Conservation (phyloP, 108 stramenopile species). For the Pseudonitzschia multistriata region DNA sequence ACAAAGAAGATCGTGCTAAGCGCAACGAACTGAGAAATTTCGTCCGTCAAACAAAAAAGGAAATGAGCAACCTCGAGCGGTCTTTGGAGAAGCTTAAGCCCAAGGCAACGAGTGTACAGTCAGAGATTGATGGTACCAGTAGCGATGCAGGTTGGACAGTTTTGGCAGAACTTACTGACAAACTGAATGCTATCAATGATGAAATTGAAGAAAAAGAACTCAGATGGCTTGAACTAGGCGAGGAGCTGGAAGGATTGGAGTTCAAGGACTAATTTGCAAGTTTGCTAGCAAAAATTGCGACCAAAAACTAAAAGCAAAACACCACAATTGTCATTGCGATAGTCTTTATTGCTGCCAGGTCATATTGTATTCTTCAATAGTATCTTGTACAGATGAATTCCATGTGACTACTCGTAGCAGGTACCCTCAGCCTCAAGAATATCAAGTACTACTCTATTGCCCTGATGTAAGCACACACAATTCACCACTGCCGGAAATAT, state of each 20-base stretch:
- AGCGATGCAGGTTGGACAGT: constrained; percentile 77
- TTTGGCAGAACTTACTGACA: constrained; percentile 69
- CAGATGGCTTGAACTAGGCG: constrained; percentile 78
- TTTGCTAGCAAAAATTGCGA: too few relatives aligned
- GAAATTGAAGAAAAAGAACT: constrained; percentile 80
- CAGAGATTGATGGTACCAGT: constrained; percentile 49
- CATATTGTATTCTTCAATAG: too few relatives aligned
- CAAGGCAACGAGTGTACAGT: constrained; percentile 45
- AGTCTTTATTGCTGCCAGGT: too few relatives aligned
- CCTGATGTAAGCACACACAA: too few relatives aligned
- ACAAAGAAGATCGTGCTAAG: constrained; percentile 67
- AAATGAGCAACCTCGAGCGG: constrained; percentile 61
- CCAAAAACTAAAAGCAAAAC: too few relatives aligned
- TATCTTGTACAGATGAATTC: too few relatives aligned
- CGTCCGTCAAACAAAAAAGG: constrained; percentile 64
- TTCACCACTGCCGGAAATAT: too few relatives aligned
- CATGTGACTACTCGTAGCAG: too few relatives aligned
- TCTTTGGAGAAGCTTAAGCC: constrained; percentile 61
- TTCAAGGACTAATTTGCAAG: constrained; percentile 4
- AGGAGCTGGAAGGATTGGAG: constrained; percentile 43
- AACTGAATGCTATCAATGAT: constrained; percentile 53
- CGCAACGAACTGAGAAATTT: constrained; percentile 60
- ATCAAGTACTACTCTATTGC: too few relatives aligned
- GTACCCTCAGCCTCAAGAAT: too few relatives aligned
- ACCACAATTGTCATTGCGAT: too few relatives aligned